Conservation (phyloP, 495 filamentous ascomycete genomes). For the Sabuloglossum arenarium region DNA sequence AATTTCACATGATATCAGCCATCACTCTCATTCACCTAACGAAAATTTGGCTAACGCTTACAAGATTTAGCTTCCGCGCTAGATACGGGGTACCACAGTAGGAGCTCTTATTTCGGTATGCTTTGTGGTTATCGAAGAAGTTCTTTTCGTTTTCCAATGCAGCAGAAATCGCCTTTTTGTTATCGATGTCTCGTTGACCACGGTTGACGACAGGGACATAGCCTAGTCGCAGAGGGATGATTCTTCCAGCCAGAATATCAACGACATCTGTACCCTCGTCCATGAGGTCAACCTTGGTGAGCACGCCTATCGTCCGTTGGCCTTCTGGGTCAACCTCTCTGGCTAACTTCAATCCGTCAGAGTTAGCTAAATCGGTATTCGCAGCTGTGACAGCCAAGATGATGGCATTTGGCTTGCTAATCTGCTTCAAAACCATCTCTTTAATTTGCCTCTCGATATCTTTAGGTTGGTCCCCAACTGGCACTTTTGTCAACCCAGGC, state of each 20-base stretch:
- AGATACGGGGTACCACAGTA: slow-evolving; percentile 98
- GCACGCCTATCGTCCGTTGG: slow-evolving; percentile 93
- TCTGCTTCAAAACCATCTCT: slow-evolving; percentile 98
- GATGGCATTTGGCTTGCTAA: slow-evolving; percentile 94
- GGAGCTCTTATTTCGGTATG: slow-evolving; percentile 92
- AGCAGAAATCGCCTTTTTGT: slow-evolving; percentile 79
- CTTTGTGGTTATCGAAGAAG: slow-evolving; percentile 97
- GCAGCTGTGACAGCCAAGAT: slow-evolving; percentile 91
- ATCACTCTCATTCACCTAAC: background rate
- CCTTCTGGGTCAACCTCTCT: slow-evolving; percentile 96
- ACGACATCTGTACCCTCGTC: slow-evolving; percentile 98
- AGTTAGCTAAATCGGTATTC: slow-evolving; percentile 96
- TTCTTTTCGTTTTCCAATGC: slow-evolving; percentile 88
- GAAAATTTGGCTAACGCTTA: slow-evolving; percentile 15
- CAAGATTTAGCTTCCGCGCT: slow-evolving; percentile 86
- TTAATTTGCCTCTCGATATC: slow-evolving; percentile 96
- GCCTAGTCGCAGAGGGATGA: slow-evolving; percentile 86
- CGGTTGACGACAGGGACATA: slow-evolving; percentile 98
- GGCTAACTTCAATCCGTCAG: slow-evolving; percentile 89
- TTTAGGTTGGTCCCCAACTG: slow-evolving; percentile 92
- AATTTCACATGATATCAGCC: slow-evolving; percentile 8
- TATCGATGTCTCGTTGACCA: slow-evolving; percentile 97
- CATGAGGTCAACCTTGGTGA: slow-evolving; percentile 99
- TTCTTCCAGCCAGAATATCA: slow-evolving; percentile 93
- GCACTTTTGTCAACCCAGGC: slow-evolving; percentile 92